Conservation (phyloP, 1,284 basidiomycete genomes). For the Fomitiporia mediterranea region DNA sequence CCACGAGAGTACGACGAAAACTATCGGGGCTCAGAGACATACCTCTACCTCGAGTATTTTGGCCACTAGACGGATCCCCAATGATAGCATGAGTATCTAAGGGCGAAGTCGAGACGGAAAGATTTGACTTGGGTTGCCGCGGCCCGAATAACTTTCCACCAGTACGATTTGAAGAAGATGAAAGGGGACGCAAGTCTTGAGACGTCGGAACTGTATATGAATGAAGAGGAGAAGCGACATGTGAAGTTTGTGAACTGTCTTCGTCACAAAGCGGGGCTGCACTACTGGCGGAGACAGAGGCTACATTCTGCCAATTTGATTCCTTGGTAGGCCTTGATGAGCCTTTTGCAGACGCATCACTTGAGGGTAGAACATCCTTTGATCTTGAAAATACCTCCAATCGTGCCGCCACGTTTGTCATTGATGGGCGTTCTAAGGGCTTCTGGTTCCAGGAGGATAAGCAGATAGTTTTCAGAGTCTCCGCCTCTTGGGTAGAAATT, state of each 20-base stretch:
- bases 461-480: not conserved
- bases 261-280: too few relatives aligned
- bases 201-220: slow-evolving; percentile 14
- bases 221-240: slow-evolving; percentile 15
- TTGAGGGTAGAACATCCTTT: too few relatives aligned
- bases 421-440: not conserved
- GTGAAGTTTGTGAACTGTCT: slow-evolving; percentile 16
- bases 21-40: slow-evolving; percentile 13
- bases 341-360: too few relatives aligned
- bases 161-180: slow-evolving; percentile 5
- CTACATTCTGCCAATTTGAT: too few relatives aligned
- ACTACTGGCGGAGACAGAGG: too few relatives aligned
- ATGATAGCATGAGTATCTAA: not conserved
- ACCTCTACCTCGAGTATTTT: slow-evolving; percentile 5
- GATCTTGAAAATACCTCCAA: too few relatives aligned
- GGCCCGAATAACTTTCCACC: not conserved
- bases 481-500: not conserved
- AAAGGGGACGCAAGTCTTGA: slow-evolving; percentile 4
- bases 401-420: too few relatives aligned
- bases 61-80: not conserved
- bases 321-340: too few relatives aligned
- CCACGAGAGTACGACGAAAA: slow-evolving; percentile 8
- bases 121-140: not conserved
- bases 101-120: not conserved
- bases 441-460: not conserved